Evolutionary conservation across 129 eudicot genomes (phyloP).

Genomic region (Flaveria linearis): DNA sequence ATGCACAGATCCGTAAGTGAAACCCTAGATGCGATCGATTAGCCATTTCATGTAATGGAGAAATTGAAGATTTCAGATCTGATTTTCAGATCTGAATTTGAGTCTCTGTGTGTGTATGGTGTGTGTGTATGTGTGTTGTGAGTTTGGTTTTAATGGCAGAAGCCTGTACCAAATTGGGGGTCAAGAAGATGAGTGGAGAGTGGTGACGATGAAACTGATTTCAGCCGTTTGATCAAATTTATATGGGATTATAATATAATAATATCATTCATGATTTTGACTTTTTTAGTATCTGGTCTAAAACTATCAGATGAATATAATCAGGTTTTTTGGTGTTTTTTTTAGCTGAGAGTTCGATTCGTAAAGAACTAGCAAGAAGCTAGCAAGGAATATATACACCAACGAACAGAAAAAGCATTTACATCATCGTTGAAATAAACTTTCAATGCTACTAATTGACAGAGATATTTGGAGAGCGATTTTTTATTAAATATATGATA

Average conservation of each 20-base stretch:
- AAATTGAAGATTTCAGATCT: constrained; percentile 31
- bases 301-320: too few species aligned
- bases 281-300: background rate
- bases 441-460: too few species aligned
- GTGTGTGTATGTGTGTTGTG: constrained; percentile 13
- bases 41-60: constrained; percentile 36
- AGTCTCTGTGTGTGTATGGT: constrained; percentile 2
- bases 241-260: background rate
- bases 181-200: constrained; percentile 43
- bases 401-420: too few species aligned
- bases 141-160: constrained; percentile 40
- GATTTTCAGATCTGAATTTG: constrained; percentile 24
- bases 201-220: constrained; percentile 29
- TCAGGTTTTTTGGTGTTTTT: too few species aligned
- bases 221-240: constrained; percentile 35
- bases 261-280: constrained; percentile 16
- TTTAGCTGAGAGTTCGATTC: too few species aligned
- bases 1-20: constrained; percentile 40
- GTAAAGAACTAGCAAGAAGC: too few species aligned
- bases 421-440: too few species aligned
- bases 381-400: too few species aligned
- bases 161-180: constrained; percentile 41
- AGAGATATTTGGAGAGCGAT: too few species aligned
- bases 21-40: constrained; percentile 35
- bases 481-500: too few species aligned